Evolutionary conservation across 139 green algal genomes (phyloP).

Genomic region (Tetraselmis striata): DNA sequence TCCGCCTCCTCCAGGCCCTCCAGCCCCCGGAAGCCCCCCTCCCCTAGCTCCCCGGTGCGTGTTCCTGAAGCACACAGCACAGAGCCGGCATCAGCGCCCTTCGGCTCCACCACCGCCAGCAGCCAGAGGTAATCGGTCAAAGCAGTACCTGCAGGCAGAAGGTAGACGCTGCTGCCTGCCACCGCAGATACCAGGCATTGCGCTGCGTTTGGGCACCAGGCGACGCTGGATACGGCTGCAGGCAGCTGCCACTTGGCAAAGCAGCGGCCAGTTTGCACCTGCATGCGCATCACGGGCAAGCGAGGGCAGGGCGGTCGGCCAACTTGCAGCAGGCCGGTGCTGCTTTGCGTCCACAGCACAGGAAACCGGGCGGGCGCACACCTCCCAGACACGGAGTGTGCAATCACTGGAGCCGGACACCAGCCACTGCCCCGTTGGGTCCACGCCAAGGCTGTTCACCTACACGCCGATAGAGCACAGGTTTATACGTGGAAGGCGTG

Average conservation of each 20-base stretch:
- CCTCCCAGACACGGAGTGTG: slow-evolving; percentile 80
- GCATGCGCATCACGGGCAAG: neutral
- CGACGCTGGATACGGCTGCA: slow-evolving; percentile 40
- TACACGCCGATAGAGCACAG: slow-evolving; percentile 16
- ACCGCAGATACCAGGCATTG: slow-evolving; percentile 42
- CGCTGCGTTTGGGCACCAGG: slow-evolving; percentile 57
- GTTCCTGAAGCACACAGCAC: slow-evolving; percentile 19
- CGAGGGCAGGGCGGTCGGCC: neutral
- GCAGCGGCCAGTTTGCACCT: slow-evolving; percentile 36
- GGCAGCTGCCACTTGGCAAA: neutral
- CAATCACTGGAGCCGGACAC: slow-evolving; percentile 61
- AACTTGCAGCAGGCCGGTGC: neutral
- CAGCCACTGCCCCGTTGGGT: slow-evolving; percentile 80
- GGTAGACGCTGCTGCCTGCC: slow-evolving; percentile 45
- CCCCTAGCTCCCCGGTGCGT: slow-evolving; percentile 16
- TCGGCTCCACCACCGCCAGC: too few species aligned
- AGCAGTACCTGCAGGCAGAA: slow-evolving; percentile 54
- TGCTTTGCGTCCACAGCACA: neutral
- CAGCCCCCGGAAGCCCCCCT: slow-evolving; percentile 2
- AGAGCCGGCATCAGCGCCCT: neutral
- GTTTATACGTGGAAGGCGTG: neutral
- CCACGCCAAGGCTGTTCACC: slow-evolving; percentile 53
- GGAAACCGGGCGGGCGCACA: slow-evolving; percentile 20
- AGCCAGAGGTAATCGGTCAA: too few species aligned
- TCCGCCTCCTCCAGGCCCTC: neutral